Conservation (phyloP, 2,329 filamentous ascomycete species). For the Trichoderma gracile region DNA sequence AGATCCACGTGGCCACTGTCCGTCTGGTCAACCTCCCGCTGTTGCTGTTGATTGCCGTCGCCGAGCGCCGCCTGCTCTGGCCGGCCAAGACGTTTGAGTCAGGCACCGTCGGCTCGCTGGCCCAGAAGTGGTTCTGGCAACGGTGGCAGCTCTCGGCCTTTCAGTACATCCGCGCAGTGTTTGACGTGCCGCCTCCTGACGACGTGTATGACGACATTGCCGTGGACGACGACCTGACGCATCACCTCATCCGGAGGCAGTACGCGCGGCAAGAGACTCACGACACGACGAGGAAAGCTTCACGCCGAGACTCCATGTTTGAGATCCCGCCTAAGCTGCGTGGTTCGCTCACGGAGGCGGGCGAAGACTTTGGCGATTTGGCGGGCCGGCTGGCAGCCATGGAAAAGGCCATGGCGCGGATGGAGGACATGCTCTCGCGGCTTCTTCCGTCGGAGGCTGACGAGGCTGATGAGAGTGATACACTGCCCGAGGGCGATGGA, state of each 20-base stretch:
- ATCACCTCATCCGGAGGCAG: slow-evolving; percentile 59
- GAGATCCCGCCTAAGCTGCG: slow-evolving; percentile 51
- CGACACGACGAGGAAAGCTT: slow-evolving; percentile 35
- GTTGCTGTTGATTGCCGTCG: slow-evolving; percentile 67
- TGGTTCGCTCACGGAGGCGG: slow-evolving; percentile 48
- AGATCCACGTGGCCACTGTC: slow-evolving; percentile 78
- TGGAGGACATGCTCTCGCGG: slow-evolving; percentile 50
- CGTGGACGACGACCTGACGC: slow-evolving; percentile 60
- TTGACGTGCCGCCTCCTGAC: slow-evolving; percentile 69
- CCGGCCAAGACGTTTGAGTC: slow-evolving; percentile 31
- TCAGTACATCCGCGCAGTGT: slow-evolving; percentile 70
- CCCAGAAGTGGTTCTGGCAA: slow-evolving; percentile 60
- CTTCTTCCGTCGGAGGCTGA: slow-evolving; percentile 36
- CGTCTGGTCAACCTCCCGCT: slow-evolving; percentile 74
- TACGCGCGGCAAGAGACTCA: slow-evolving; percentile 48
- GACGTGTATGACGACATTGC: slow-evolving; percentile 58
- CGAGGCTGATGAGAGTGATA: slow-evolving; percentile 13
- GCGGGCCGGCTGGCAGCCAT: slow-evolving; percentile 49
- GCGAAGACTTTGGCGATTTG: slow-evolving; percentile 48
- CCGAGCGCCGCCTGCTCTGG: slow-evolving; percentile 72
- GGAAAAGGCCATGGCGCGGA: slow-evolving; percentile 51
- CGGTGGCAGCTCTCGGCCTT: slow-evolving; percentile 69
- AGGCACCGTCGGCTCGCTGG: slow-evolving; percentile 30
- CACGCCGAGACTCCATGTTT: slow-evolving; percentile 59
- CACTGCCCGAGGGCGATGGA: slow-evolving; percentile 29